A percentile compares a stretch with the other conserved stretches of the same genome.
phyloP scores from a whole-genome alignment of 306 rosid species.

The Pterocarpus santalinus region DNA sequence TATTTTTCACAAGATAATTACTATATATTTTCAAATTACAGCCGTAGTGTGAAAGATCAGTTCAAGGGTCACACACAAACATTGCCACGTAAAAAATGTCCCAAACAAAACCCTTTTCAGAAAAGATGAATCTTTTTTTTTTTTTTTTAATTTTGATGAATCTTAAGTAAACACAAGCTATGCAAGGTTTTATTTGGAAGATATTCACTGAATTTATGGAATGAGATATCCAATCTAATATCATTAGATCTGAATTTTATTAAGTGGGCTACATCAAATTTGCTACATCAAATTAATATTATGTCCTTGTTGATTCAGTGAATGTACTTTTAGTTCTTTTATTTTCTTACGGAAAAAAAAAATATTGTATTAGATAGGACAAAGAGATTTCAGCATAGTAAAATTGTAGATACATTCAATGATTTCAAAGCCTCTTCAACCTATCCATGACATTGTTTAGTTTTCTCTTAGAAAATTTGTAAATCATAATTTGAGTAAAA shows the following conservation, averaged over 20 bases:
- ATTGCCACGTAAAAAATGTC: background rate
- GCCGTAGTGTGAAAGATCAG: conserved; percentile 21
- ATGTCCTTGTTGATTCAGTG: background rate
- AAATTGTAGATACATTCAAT: background rate
- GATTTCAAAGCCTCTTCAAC: background rate
- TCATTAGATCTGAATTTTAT: background rate
- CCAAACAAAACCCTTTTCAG: background rate
- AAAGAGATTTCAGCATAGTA: background rate
- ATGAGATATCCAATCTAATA: background rate
- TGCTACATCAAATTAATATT: background rate
- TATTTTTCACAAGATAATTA: too few species aligned
- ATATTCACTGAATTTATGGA: background rate
- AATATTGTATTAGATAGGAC: background rate
- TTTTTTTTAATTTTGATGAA: too few species aligned
- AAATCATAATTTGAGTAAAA: too few species aligned
- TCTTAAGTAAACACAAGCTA: too few species aligned
- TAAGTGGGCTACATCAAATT: background rate
- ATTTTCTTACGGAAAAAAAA: too few species aligned
- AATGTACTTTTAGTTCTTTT: background rate
- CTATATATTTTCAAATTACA: too few species aligned
- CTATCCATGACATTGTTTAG: background rate
- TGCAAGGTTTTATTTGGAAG: background rate
- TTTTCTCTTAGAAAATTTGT: too few species aligned
- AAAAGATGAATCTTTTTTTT: too few species aligned
- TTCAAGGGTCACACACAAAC: conserved; percentile 37